Evolutionary conservation across 1,284 basidiomycete species (phyloP), one percentile per base, ranked within the genome.

Genomic region (Ustilago lituana): DNA sequence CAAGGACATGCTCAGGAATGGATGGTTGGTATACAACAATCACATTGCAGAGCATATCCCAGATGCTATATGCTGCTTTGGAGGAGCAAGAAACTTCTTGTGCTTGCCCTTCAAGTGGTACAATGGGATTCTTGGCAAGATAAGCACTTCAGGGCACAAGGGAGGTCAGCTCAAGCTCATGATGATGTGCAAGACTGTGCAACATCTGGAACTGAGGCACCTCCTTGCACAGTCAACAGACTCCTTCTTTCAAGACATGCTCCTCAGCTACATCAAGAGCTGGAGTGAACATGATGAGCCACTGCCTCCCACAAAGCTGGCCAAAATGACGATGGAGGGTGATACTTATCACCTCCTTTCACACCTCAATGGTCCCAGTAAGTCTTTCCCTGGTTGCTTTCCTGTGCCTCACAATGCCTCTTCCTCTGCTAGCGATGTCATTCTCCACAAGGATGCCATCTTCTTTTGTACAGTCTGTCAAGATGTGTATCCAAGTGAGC

Each of bases 41-140:
- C 39, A 40, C 23, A 40, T 40, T 23, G 39, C 39, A 26, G 39
- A 40, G 39, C 39, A 40, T n/a, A 40, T 40, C 15, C 39, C 23
- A 8, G 22, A 40, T 10, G 39, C 39, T 3, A 40, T 40, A 15
- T 14, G 22, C 15, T 6, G 23, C 15, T 40, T 40, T 26, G 39
- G 39, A 24, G 17, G 6, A 12, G 7, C 39, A 40, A 8, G 39
- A 20, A 26, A 23, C 39, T 40, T 40, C 39, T 40, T 23, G 22
- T 40, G 39, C 22, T 15, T 40, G 39, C 39, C 23, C 20, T 40
- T 40, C 12, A 22, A 40, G 23, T 15, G 23, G 11, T 19, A 5
- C 14, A 40, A 40, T 26, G 20, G 22, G 15, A 40, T 23, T 12
- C 9, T 40, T 14, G 23, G 39, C 22, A 24, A 23, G 22, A 40